Conservation (phyloP, 192 early-diverging fungal species). For the Mortierella claussenii region DNA sequence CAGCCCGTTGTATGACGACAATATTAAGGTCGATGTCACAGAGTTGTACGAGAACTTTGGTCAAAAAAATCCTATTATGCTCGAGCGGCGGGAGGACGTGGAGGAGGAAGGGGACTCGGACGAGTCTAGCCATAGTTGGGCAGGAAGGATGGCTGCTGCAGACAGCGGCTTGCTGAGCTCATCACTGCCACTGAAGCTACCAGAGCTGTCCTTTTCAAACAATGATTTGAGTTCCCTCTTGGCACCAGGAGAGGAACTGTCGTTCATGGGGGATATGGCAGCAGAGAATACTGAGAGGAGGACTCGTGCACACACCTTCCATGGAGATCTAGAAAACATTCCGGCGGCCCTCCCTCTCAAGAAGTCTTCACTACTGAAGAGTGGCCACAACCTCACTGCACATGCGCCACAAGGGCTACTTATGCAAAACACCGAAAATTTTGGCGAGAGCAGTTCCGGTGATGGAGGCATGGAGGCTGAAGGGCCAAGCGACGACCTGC, state of each 20-base stretch:
- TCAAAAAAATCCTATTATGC: neutral
- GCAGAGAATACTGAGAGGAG: conserved; percentile 14
- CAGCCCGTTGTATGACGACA: conserved; percentile 3
- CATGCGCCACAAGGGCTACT: too few relatives aligned
- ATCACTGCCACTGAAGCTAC: conserved; percentile 9
- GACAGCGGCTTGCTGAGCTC: neutral
- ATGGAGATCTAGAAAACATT: conserved; percentile 10
- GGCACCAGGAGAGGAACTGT: neutral
- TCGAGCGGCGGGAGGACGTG: neutral
- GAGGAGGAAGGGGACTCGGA: neutral
- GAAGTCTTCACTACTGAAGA: conserved; percentile 11
- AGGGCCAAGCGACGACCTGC: neutral
- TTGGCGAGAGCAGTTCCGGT: neutral
- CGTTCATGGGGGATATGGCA: neutral
- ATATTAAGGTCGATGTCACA: conserved; percentile 46
- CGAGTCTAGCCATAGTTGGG: too few relatives aligned
- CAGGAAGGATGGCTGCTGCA: neutral
- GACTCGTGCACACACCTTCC: conserved; percentile 17
- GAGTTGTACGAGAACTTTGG: conserved; percentile 40
- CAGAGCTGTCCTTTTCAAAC: conserved; percentile 32
- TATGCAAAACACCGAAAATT: too few relatives aligned
- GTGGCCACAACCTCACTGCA: too few relatives aligned
- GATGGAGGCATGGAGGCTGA: conserved; percentile 4
- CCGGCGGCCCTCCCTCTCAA: conserved; percentile 9
- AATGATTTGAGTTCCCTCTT: conserved; percentile 32